Evolutionary conservation across 2,329 filamentous ascomycete genomes (phyloP).

Genomic region (Fusarium concolor): DNA sequence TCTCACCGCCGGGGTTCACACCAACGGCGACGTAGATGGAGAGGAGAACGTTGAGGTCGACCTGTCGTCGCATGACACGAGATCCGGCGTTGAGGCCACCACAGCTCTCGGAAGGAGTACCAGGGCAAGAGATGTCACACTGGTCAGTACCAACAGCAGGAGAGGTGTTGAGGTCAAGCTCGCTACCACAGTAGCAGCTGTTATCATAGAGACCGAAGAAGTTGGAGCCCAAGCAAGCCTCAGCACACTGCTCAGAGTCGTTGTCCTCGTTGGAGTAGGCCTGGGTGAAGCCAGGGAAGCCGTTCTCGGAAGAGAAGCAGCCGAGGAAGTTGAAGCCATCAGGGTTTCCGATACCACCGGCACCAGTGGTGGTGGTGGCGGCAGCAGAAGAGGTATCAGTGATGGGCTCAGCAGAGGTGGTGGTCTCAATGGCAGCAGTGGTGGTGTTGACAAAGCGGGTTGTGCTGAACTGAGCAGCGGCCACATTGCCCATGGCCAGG

Average conservation of each 20-base stretch:
- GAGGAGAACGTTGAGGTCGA: conserved; percentile 40
- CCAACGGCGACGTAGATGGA: conserved; percentile 34
- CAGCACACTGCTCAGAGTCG: conserved; percentile 38
- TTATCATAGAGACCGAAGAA: conserved; percentile 44
- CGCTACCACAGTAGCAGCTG: conserved; percentile 49
- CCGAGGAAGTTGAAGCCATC: conserved; percentile 44
- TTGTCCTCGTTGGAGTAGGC: conserved; percentile 27
- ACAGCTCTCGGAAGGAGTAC: conserved; percentile 39
- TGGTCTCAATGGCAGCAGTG: neutral
- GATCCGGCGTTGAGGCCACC: conserved; percentile 38
- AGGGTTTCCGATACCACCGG: conserved; percentile 9
- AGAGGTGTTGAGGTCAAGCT: conserved; percentile 19
- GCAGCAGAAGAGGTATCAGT: conserved; percentile 9
- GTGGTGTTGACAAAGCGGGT: conserved; percentile 22
- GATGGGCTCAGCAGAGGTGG: neutral
- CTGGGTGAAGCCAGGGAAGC: conserved; percentile 45
- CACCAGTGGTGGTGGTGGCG: conserved; percentile 8
- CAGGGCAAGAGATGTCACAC: conserved; percentile 49
- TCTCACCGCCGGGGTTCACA: conserved; percentile 28
- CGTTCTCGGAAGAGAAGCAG: conserved; percentile 44
- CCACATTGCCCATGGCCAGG: conserved; percentile 49
- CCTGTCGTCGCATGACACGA: conserved; percentile 41
- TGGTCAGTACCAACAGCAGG: conserved; percentile 16
- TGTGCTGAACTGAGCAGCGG: conserved; percentile 40
- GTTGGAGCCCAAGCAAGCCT: conserved; percentile 38